Base-by-base conservation (phyloP, 2,329 filamentous ascomycete species). In the Ophiocordyceps polyrhachis-furcata region DNA sequence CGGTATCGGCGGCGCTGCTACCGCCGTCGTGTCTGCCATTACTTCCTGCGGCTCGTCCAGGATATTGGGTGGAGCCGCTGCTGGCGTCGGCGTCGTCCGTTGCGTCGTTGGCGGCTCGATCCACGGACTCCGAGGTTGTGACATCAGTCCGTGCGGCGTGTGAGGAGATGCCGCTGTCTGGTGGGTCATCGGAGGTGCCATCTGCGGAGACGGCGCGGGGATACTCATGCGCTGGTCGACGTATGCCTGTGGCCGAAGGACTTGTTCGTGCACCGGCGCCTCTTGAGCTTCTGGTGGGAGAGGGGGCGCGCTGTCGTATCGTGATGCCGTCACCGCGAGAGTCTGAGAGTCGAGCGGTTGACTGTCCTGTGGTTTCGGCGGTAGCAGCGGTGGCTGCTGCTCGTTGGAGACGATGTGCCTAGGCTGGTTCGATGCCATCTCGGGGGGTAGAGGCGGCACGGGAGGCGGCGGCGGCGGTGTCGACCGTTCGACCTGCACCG, bases 1-100 rank as follows among this genome's bases (percentile, higher is more conserved):
- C 0, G 91, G 89, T 29, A 95, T 86, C 0, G 89, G 88, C 0
- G 91, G 89, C 1, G 86, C 76, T 6, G 81, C 71, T 8, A 77
- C 58, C 20, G 70, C 64, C 20, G 70, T 64, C 0, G 67, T 63
- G 4, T 64, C 59, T 1, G 67, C 61, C 2, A 73, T 68, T 13
- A 73, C 63, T 15, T 66, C 63, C 14, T 66, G 53, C 21, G 75
- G 60, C 11, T 73, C 72, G 49, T 78, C 74, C 52, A 79, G 68
- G 23, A 64, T 52, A 54, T 79, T 73, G 2, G 63, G 71, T 23
- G 61, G 69, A 15, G 49, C 44, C 17, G 49, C 44, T 21, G 48
- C 15, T 29, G 14, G 29, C 4, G 28, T 13, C 20, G 28, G 29
- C 20, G 23, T 45, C 37, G 48, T 51, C 19, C 17, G 21, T 3